phyloP scores from a whole-genome alignment of 768 basidiomycete genomes.

The Mycena belliarum region DNA sequence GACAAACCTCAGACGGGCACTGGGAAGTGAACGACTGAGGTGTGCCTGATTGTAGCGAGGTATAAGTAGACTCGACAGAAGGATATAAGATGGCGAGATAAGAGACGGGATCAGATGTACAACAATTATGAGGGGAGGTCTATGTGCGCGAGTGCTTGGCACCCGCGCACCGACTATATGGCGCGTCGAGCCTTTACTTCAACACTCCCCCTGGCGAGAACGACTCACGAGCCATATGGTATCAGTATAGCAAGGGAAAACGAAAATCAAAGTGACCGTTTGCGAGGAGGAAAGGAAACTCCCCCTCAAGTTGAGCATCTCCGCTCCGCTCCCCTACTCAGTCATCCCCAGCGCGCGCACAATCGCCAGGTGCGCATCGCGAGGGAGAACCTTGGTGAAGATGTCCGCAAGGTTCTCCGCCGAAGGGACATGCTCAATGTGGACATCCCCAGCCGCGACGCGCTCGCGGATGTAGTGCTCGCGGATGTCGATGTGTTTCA shows the following conservation, averaged over 20 bases:
- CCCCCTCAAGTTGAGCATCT: background rate
- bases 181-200: background rate
- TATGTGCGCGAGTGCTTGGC: background rate
- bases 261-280: background rate
- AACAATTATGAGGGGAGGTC: background rate
- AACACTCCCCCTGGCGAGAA: background rate
- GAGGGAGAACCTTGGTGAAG: slow-evolving; percentile 29
- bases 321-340: background rate
- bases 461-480: slow-evolving; percentile 6
- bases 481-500: slow-evolving; percentile 10
- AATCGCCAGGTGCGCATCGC: background rate
- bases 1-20: too few relatives aligned
- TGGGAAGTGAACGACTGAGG: too few relatives aligned
- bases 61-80: background rate
- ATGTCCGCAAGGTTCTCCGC: slow-evolving; percentile 27
- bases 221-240: background rate
- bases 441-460: background rate
- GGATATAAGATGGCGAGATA: background rate
- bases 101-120: background rate
- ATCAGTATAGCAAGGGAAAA: background rate
- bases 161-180: background rate
- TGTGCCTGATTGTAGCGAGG: background rate
- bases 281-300: background rate
- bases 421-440: slow-evolving; percentile 16
- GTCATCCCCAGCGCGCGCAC: background rate